Evolutionary conservation across 2,329 filamentous ascomycete species (phyloP).

Genomic region (Phialemoniopsis sp.): DNA sequence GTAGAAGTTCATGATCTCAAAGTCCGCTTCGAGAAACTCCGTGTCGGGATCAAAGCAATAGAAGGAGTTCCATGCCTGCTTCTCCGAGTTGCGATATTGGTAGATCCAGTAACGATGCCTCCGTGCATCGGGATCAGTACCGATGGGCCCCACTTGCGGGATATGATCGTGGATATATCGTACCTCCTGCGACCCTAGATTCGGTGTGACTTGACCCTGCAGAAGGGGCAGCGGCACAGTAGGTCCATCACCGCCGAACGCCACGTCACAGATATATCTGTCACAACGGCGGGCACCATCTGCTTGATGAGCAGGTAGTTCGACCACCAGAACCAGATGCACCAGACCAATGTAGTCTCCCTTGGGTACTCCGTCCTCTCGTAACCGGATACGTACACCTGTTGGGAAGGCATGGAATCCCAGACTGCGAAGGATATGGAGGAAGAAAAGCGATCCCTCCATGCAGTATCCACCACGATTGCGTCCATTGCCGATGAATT

Average conservation of each 20-base stretch:
- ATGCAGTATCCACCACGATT: constrained; percentile 57
- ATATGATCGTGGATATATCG: constrained; percentile 47
- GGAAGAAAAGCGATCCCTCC: constrained; percentile 51
- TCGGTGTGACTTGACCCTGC: constrained; percentile 33
- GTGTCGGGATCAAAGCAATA: constrained; percentile 61
- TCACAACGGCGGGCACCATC: too few species aligned
- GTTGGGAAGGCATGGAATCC: constrained; percentile 26
- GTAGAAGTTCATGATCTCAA: constrained; percentile 54
- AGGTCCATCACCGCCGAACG: constrained; percentile 60
- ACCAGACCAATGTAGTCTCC: constrained; percentile 27
- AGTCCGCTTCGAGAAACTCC: constrained; percentile 61
- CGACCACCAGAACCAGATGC: constrained; percentile 43
- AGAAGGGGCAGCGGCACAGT: constrained; percentile 52
- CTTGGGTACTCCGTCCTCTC: constrained; percentile 29
- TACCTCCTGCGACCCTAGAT: constrained; percentile 52
- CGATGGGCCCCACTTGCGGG: constrained; percentile 30
- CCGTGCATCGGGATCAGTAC: constrained; percentile 15
- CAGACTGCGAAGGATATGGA: constrained; percentile 16
- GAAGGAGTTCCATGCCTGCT: constrained; percentile 50
- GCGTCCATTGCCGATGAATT: constrained; percentile 36
- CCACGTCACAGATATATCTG: constrained; percentile 55
- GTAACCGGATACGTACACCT: constrained; percentile 44
- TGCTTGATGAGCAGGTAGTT: constrained; percentile 36
- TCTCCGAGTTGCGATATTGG: constrained; percentile 46
- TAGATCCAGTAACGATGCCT: constrained; percentile 57